Base-by-base conservation (phyloP, 768 basidiomycete genomes). In the Filobasidium floriforme region DNA sequence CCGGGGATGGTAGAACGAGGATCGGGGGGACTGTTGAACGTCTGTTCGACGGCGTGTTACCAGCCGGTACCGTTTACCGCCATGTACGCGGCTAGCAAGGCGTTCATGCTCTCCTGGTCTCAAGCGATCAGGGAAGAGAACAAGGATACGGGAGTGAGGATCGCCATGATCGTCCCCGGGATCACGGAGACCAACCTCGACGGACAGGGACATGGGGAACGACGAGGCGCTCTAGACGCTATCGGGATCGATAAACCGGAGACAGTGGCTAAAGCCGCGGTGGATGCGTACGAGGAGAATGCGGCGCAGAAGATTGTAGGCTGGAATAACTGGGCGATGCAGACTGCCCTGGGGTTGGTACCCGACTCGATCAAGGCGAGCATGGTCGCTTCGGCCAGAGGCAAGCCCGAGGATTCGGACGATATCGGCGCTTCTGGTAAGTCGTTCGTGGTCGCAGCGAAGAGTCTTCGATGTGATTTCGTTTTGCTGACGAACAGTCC, bases 81-180 rank as follows among this genome's bases (percentile, higher is more conserved):
- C 46, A 51, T 51, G 46, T 51, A 51, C 24, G 46, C 46, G 19
- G 46, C 46, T 12, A 51, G 46, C 46, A 51, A 51, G 46, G 46
- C 46, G 18, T 51, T 51, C 46, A 51, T 4, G 46, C 46, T 51
- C 46, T 51, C 46, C 46, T 51, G 46, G 46, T 51, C 46, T 12
- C 46, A 51, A 12, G 46, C 46, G 46, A 51, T 51, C 24, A 18
- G 46, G 46, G 46, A 51, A 12, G 46, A 51, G 46, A 51, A 51
- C 12, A 51, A 5, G 5, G 46, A 51, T 24, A 51, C 46, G 46
- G 46, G 46, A 51, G 46, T 51, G 5, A n/a, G 46, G 46, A 24
- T 51, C 46, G 46, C 46, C 12, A 12, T 12, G 5, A 51, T 51
- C 46, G 46, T 51, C 4, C 46, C 46, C 5, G 46, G 46, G 24